These are phyloP conservation scores for Candida patagonica DNA, from an alignment of 805 yeast genomes.

Conservation along the genomic window DNA sequence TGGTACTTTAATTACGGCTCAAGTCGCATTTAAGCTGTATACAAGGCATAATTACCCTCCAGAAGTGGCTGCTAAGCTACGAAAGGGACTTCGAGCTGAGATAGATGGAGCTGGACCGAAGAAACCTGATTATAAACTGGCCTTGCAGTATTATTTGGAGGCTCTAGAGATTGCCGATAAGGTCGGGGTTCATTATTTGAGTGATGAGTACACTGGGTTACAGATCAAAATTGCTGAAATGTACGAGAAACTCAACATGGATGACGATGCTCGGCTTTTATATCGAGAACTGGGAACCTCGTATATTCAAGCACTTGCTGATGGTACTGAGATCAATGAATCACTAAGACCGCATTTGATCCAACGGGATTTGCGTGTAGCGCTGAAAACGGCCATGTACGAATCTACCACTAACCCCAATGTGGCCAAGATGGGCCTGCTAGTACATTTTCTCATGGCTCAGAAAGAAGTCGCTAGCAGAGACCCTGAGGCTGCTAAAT, in stretches of 20 bases:
- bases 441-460: conserved; percentile 55
- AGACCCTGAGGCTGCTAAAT: conserved; percentile 19
- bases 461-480: conserved; percentile 47
- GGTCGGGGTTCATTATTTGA: conserved; percentile 44
- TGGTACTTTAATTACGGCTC: conserved; percentile 8
- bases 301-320: conserved; percentile 43
- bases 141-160: conserved; percentile 62
- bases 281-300: conserved; percentile 59
- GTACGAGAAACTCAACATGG: conserved; percentile 61
- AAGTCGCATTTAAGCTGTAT: conserved; percentile 14
- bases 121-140: conserved; percentile 49
- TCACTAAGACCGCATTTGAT: conserved; percentile 46
- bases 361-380: conserved; percentile 61
- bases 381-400: conserved; percentile 56
- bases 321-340: conserved; percentile 32
- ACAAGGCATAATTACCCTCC: conserved; percentile 37
- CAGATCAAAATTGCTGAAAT: conserved; percentile 81
- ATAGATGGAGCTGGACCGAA: conserved; percentile 47
- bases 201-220: conserved; percentile 83
- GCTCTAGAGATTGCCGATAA: conserved; percentile 59
- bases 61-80: conserved; percentile 58
- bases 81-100: conserved; percentile 81
- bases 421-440: conserved; percentile 45
- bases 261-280: conserved; percentile 53
- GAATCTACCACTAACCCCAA: conserved; percentile 37